A percentile compares a stretch with the other conserved stretches of the same genome.
Evolutionary conservation across 208 protist species (phyloP).

Genomic region (Blechomonas ayalai): DNA sequence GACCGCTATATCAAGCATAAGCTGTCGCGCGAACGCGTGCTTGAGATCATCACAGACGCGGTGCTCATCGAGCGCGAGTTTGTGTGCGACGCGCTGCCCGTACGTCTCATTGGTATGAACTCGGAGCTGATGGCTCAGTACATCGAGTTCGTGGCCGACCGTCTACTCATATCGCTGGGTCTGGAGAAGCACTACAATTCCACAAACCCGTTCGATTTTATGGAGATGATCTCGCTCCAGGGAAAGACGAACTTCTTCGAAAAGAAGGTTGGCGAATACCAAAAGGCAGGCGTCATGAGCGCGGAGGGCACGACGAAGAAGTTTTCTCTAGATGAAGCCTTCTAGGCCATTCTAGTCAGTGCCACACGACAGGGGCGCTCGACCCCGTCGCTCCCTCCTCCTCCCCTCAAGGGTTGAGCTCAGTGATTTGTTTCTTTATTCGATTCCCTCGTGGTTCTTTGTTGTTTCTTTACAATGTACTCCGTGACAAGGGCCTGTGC

Average conservation of each 20-base stretch:
- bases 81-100: slow-evolving; percentile 96
- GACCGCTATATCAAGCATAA: slow-evolving; percentile 91
- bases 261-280: slow-evolving; percentile 98
- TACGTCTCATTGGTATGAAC: slow-evolving; percentile 99
- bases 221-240: slow-evolving; percentile 99
- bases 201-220: slow-evolving; percentile 99
- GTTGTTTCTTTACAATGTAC: too few relatives aligned
- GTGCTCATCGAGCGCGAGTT: slow-evolving; percentile 97
- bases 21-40: slow-evolving; percentile 70
- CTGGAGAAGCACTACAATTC: slow-evolving; percentile 93
- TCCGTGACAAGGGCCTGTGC: too few relatives aligned
- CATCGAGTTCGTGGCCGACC: slow-evolving; percentile 99
- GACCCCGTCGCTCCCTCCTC: too few relatives aligned
- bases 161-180: slow-evolving; percentile 95
- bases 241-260: slow-evolving; percentile 99
- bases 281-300: slow-evolving; percentile 96
- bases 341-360: too few relatives aligned
- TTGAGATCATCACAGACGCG: slow-evolving; percentile 91
- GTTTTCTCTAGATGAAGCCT: slow-evolving; percentile 90
- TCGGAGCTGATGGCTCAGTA: slow-evolving; percentile 96
- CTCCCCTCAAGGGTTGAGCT: too few relatives aligned
- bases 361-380: too few relatives aligned
- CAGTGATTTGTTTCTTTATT: too few relatives aligned
- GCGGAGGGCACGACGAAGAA: slow-evolving; percentile 56
- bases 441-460: slow-evolving; percentile 6